Evolutionary conservation across 257 asterid species (phyloP).

Genomic region (Fraxinus cuspidata): DNA sequence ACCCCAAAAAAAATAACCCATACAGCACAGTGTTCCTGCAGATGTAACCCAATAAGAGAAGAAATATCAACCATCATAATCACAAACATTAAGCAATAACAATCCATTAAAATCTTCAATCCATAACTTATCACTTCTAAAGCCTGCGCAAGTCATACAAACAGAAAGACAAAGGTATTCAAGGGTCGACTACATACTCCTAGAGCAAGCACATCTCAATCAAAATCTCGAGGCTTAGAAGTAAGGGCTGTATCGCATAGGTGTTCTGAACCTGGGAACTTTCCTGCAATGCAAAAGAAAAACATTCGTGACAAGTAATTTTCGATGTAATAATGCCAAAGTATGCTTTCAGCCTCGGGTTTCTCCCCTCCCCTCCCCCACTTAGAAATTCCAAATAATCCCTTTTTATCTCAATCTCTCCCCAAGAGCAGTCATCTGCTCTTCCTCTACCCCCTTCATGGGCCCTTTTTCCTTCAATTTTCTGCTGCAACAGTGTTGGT

Average conservation of each 20-base stretch:
- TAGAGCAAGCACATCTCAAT: background rate
- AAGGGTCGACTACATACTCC: background rate
- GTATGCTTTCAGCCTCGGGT: background rate
- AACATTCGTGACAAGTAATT: constrained; percentile 16
- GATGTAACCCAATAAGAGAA: background rate
- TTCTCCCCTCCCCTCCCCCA: too few species aligned
- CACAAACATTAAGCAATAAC: constrained; percentile 16
- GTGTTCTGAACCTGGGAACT: constrained; percentile 63
- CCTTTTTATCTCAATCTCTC: too few species aligned
- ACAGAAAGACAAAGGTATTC: constrained; percentile 1
- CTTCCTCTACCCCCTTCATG: too few species aligned
- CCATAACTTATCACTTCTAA: constrained; percentile 25
- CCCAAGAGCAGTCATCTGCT: too few species aligned
- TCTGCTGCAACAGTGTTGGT: too few species aligned
- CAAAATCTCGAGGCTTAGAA: constrained; percentile 34
- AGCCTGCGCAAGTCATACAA: background rate
- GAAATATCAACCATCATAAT: background rate
- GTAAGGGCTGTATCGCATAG: constrained; percentile 71
- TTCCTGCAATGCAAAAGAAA: constrained; percentile 45
- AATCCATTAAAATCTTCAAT: constrained; percentile 17
- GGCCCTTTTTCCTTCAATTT: too few species aligned
- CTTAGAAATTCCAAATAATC: too few species aligned
- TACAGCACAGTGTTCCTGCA: background rate
- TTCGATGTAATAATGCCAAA: background rate
- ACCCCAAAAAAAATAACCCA: too few species aligned